Base-by-base conservation (phyloP, 768 basidiomycete species). In the Auriscalpium orientale region DNA sequence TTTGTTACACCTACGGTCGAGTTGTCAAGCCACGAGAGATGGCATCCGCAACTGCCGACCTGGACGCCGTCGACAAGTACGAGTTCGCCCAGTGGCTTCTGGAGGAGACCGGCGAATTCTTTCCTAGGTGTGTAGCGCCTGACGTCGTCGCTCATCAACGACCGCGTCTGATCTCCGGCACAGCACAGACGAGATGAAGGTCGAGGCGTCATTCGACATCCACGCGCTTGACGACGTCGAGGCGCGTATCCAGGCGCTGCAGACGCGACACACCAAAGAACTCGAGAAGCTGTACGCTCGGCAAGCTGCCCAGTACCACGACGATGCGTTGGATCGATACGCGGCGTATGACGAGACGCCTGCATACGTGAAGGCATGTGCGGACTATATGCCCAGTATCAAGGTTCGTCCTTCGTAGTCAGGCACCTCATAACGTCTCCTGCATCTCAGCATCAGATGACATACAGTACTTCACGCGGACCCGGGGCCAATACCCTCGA, bases 261-360 rank as follows among this genome's bases (percentile, higher is more conserved):
- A 67, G 49, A 46, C 47, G 22, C 67, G 65, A 49, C 70, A 75
- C 49, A 52, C 54, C 1, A 56, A 57, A 34, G 70, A 72, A 43
- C 65, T 74, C 12, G 65, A 68, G 53, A 58, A 62, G 15, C 62
- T 75, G 18, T 67, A 58, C 54, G 43, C 20, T 46, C 67, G 67
- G 54, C 70, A 75, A 8, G 66, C 57, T 16, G 53, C 64, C 2
- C 66, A 71, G 37, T 68, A 72, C 44, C 59, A 54, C 38, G 68
- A 75, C 34, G 72, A 72, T 28, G 69, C 70, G 43, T 40, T 64
- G 20, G 71, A 72, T 55, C 56, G 57, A 13, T 63, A 63, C 40
- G 35, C 56, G 36, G 56, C 47, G 46, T 46, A 49, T 44, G 63
- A 64, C 44, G 63, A 63, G 11, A 51, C 46, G 43, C 16, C 20